These are phyloP conservation scores for Pythium phragmitis DNA, from an alignment of 352 stramenopile species.

Conservation along the genomic window DNA sequence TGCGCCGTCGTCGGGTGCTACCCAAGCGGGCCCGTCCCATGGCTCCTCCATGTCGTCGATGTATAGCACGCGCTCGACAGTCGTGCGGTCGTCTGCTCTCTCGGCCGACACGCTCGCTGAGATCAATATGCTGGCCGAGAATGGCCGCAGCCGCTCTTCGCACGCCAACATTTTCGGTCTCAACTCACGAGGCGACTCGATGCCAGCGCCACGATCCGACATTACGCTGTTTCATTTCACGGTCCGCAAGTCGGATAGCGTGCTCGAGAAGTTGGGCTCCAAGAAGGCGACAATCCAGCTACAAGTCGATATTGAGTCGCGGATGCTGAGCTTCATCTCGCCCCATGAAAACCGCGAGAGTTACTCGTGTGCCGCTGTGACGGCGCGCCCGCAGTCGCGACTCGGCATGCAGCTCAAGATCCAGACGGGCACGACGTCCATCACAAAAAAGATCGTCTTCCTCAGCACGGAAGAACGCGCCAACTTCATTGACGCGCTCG, in stretches of 20 bases:
- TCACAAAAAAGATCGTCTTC: conserved; percentile 87
- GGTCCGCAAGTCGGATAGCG: conserved; percentile 82
- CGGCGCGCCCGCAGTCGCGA: conserved; percentile 69
- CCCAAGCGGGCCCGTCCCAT: conserved; percentile 29
- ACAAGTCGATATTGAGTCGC: conserved; percentile 78
- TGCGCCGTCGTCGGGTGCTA: neutral
- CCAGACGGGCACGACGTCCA: conserved; percentile 63
- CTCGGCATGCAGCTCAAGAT: conserved; percentile 87
- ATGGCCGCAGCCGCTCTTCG: conserved; percentile 61
- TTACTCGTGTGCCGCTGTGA: conserved; percentile 79
- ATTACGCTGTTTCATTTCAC: conserved; percentile 86
- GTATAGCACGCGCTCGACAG: conserved; percentile 31
- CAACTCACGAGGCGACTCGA: conserved; percentile 31
- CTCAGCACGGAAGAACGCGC: conserved; percentile 77
- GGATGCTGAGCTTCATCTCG: conserved; percentile 83
- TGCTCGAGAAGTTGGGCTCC: conserved; percentile 79
- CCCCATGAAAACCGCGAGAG: conserved; percentile 74
- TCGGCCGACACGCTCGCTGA: conserved; percentile 29
- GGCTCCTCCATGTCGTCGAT: neutral
- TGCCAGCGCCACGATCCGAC: conserved; percentile 43
- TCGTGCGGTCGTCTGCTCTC: conserved; percentile 15
- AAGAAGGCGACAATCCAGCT: conserved; percentile 84
- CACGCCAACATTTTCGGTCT: conserved; percentile 82
- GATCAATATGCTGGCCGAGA: conserved; percentile 57
- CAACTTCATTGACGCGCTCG: conserved; percentile 79